Evolutionary conservation across 306 rosid genomes (phyloP), one percentile per base, ranked within the genome.

Genomic region (Castanea sativa): DNA sequence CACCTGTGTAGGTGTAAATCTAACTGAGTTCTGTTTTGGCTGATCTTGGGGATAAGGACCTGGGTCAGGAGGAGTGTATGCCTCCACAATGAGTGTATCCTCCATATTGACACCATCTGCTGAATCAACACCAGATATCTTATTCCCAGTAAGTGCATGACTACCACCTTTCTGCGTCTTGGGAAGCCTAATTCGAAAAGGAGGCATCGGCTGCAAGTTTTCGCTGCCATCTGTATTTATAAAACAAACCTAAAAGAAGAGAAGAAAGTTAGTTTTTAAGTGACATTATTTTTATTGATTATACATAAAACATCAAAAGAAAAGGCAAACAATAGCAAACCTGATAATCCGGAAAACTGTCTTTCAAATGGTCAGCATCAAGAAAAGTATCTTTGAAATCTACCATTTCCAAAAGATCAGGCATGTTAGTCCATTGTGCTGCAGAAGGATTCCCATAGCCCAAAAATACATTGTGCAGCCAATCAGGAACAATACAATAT

Each of bases 1-100:
- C 71, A 95, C 99, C 99, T 95, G 99, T 70, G 93, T 90, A 79
- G 96, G 89, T 4, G 98, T 95, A 87, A 93, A 95, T 88, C 92
- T 91, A 78, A 93, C 97, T 55, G 96, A 89, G 87, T 95, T 95
- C 85, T 89, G 94, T 78, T 93, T 95, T 45, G 98, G 97, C 83
- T 91, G 99, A 87, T 95, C 98, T 84, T 95, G 98, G 80, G 99
- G 99, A 89, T 95, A 93, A 76, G 99, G 99, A 70, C 98, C 99
- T 5, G 97, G 96, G 76, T 93, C 98, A 65, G 96, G 97, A 61
- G 98, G 98, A 32, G 94, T 91, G 78, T 95, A 92, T 49, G 93
- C 87, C 91, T 95, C 97, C 56, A 95, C 87, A 64, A 82, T 35
- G 55, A 95, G 88, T 64, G 83, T 87, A 87, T 86, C 89, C 45